Conservation (phyloP, 2,329 filamentous ascomycete genomes). For the Fusarium musae region DNA sequence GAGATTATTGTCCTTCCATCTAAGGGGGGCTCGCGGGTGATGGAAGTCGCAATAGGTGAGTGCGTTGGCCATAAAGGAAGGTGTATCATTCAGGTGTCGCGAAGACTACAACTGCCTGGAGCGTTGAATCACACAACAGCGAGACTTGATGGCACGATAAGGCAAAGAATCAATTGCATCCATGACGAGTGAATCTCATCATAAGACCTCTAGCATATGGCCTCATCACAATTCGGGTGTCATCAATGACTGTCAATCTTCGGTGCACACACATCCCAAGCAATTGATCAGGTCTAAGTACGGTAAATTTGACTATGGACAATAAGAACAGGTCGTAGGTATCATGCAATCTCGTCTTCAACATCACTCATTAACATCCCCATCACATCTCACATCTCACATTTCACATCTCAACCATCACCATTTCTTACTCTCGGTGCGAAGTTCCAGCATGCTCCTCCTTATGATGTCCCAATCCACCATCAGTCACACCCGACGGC, state of each 20-base stretch:
- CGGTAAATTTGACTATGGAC: background rate
- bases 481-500: conserved; percentile 14
- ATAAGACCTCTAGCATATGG: rapidly evolving
- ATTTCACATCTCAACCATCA: background rate
- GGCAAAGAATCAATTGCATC: too few species aligned
- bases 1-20: background rate
- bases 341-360: background rate
- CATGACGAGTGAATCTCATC: background rate
- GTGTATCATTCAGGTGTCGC: background rate
- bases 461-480: conserved; percentile 11
- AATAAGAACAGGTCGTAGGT: background rate
- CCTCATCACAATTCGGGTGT: background rate
- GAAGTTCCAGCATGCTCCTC: conserved; percentile 23
- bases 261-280: too few species aligned
- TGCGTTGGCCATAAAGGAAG: background rate
- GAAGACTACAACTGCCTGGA: background rate
- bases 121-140: rapidly evolving
- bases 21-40: too few species aligned
- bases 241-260: too few species aligned
- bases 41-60: background rate
- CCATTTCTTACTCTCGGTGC: conserved; percentile 15
- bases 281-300: background rate
- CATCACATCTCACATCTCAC: background rate
- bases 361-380: background rate
- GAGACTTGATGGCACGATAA: background rate